Base-by-base conservation (phyloP, 345 rosid species). In the Brassica napus region DNA sequence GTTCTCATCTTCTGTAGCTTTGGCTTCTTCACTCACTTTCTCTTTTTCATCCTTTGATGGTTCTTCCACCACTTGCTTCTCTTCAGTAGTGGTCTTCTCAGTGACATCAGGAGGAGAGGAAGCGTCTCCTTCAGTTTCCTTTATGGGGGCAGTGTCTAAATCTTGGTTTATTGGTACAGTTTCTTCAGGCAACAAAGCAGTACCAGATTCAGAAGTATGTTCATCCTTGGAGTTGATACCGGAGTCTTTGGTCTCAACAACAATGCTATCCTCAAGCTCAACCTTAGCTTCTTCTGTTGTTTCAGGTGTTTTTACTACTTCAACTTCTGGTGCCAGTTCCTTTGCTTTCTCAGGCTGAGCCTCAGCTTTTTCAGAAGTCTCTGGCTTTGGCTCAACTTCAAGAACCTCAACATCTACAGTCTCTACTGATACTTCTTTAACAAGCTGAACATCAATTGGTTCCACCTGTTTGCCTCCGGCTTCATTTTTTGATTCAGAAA, bases 1-100 rank as follows among this genome's bases (percentile, higher is more conserved):
- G 60, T 65, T 78, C 54, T 72, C 77, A 18, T 14, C 77, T 73
- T 73, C 74, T 11, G 74, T 34, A 59, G 78, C n/a, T 73, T 10
- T 60, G 23, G 68, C 69, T 60, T 74, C 79, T 62, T 68, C 75
- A 52, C 37, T 74, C 32, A 18, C 65, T 0, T 30, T 73, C 65
- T 68, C 81, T 57, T 37, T 65, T 35, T 80, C 79, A 67, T 62
- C 72, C 66, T 74, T 74, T 69, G 83, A 54, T 63, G 79, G 61
- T 54, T 80, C 79, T 0, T 73, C 78, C 9, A 73, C 73, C 16
- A 60, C 75, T 49, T 16, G 78, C 49, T 68, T 79, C 71, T 61
- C 82, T 52, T 73, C 82, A 26, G 71, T 28, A 8, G 62, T 69
- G 52, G 66, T 37, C 75, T 79, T 79, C 66, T 74, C 82, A 68